A percentile compares a stretch with the other conserved stretches of the same genome.
These are phyloP conservation scores for Cyclotella cryptica DNA, from an alignment of 108 stramenopile genomes.

Conservation along the genomic window DNA sequence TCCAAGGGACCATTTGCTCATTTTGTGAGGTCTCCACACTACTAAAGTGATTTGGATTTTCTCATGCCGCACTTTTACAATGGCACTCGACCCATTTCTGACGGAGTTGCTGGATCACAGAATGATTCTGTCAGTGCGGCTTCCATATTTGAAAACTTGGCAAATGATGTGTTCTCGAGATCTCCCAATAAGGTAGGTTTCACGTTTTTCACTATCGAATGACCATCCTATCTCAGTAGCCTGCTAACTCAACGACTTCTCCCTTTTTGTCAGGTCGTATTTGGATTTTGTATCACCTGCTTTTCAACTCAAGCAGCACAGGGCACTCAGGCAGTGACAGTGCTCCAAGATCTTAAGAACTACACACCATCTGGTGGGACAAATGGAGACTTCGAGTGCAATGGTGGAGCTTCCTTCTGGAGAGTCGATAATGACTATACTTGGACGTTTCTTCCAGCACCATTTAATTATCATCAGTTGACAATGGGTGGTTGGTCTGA, in stretches of 20 bases:
- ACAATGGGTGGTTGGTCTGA: too few species aligned
- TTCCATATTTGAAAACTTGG: constrained; percentile 39
- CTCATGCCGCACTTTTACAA: constrained; percentile 72
- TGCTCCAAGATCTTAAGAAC: constrained; percentile 37
- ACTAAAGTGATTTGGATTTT: constrained; percentile 38
- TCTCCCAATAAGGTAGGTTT: constrained; percentile 41
- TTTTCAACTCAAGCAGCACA: constrained; percentile 43
- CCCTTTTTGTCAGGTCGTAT: constrained; percentile 37
- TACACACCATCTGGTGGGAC: constrained; percentile 8
- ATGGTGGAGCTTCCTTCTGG: constrained; percentile 71
- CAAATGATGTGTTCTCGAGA: constrained; percentile 52
- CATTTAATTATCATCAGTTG: too few species aligned
- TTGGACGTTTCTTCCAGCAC: too few species aligned
- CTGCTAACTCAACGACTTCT: not conserved
- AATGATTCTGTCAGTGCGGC: constrained; percentile 24
- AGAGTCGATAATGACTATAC: too few species aligned
- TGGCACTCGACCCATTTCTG: constrained; percentile 47
- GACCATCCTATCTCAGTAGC: not conserved
- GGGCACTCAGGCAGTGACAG: constrained; percentile 38
- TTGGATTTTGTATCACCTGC: constrained; percentile 62
- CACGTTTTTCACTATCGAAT: not conserved
- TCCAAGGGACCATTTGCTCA: too few species aligned
- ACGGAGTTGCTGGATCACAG: constrained; percentile 44
- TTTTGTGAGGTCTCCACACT: not conserved
- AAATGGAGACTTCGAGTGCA: constrained; percentile 37